Evolutionary conservation across 768 basidiomycete species (phyloP).

Genomic region (Strobilomyces echinocephalus): DNA sequence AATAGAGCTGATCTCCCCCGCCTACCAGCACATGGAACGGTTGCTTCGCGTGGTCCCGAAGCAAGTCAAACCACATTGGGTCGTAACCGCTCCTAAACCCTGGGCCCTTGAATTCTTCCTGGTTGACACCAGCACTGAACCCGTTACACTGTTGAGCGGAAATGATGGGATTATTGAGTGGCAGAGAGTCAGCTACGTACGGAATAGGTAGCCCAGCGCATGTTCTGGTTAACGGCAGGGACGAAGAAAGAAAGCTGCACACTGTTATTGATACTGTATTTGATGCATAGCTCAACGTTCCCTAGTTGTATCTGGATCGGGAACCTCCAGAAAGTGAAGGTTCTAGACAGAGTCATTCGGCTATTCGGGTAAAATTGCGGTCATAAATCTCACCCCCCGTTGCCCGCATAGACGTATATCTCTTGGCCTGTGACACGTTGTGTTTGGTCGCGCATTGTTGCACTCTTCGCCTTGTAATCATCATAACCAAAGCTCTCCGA

Average conservation of each 20-base stretch:
- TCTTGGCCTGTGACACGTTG: conserved; percentile 58
- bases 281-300: conserved; percentile 65
- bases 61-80: conserved; percentile 91
- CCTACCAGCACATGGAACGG: conserved; percentile 93
- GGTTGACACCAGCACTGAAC: conserved; percentile 84
- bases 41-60: conserved; percentile 68
- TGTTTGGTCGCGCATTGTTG: conserved; percentile 28
- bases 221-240: conserved; percentile 74
- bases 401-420: conserved; percentile 63
- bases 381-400: conserved; percentile 44
- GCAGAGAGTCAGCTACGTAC: conserved; percentile 38
- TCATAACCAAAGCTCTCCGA: conserved; percentile 6
- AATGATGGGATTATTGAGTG: background rate
- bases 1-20: conserved; percentile 91
- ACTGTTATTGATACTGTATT: conserved; percentile 80
- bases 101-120: conserved; percentile 78
- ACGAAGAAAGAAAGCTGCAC: conserved; percentile 77
- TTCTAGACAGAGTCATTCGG: conserved; percentile 39
- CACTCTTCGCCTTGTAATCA: conserved; percentile 18
- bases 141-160: conserved; percentile 64
- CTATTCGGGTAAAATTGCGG: background rate
- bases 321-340: conserved; percentile 94
- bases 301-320: conserved; percentile 75
- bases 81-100: conserved; percentile 81
- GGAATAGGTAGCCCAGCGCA: conserved; percentile 88